Conservation (phyloP, 1,139 yeast species). For the Yamadazyma diddensiae region DNA sequence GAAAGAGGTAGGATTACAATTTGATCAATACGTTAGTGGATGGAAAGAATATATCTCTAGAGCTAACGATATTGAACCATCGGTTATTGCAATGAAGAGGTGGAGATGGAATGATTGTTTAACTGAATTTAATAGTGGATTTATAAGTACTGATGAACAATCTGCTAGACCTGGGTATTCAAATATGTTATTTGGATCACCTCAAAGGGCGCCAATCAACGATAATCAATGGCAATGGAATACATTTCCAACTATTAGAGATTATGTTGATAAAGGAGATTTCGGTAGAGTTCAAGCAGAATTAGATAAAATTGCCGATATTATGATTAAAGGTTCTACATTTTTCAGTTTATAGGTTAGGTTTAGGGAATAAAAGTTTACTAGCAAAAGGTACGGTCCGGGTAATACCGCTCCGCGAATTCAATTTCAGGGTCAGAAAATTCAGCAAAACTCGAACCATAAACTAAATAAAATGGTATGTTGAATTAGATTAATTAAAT, state of each 20-base stretch:
- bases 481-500: conserved; percentile 1
- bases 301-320: conserved; percentile 44
- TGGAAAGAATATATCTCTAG: conserved; percentile 48
- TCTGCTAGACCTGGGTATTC: conserved; percentile 63
- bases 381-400: neutral
- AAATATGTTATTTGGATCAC: conserved; percentile 71
- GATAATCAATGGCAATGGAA: conserved; percentile 49
- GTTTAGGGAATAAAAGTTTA: too few relatives aligned
- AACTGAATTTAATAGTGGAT: conserved; percentile 52
- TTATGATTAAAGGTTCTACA: conserved; percentile 25
- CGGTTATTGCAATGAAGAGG: conserved; percentile 65
- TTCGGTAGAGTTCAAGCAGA: conserved; percentile 57
- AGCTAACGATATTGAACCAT: conserved; percentile 58
- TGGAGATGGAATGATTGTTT: conserved; percentile 79
- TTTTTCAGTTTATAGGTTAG: conserved; percentile 9
- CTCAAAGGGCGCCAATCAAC: conserved; percentile 49
- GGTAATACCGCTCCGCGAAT: too few relatives aligned
- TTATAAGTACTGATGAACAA: conserved; percentile 43
- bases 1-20: conserved; percentile 21
- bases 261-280: conserved; percentile 50
- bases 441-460: conserved; percentile 4
- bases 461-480: conserved; percentile 8
- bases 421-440: conserved; percentile 8
- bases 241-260: conserved; percentile 75
- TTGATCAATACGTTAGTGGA: conserved; percentile 45